Conservation (phyloP, 148 eudicot genomes). For the Mesembryanthemum crystallinum region DNA sequence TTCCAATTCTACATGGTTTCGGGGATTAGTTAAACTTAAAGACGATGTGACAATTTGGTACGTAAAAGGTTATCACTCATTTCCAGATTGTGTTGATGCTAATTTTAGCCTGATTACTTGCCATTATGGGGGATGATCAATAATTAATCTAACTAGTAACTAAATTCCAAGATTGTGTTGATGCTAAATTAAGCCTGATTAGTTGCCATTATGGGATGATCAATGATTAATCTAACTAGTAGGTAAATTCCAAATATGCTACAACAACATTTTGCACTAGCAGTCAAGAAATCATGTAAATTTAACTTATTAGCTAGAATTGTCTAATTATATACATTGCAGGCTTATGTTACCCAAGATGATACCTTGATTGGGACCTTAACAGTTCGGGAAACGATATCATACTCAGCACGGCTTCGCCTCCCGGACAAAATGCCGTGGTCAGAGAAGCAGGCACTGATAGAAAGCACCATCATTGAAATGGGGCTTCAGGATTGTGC, state of each 20-base stretch:
- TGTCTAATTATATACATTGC: not conserved
- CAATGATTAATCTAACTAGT: not conserved
- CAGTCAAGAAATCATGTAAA: too few relatives aligned
- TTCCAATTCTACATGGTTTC: not conserved
- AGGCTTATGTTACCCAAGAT: conserved; percentile 99
- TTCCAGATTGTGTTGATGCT: not conserved
- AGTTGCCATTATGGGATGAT: not conserved
- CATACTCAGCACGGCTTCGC: conserved; percentile 77
- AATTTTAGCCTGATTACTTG: not conserved
- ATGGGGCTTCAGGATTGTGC: conserved; percentile 99
- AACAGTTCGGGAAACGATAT: conserved; percentile 87
- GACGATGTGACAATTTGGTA: not conserved
- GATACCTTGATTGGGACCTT: conserved; percentile 93
- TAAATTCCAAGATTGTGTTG: not conserved
- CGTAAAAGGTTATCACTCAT: not conserved
- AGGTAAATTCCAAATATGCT: not conserved
- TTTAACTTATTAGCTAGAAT: not conserved
- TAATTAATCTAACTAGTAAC: not conserved
- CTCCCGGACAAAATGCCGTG: conserved; percentile 77
- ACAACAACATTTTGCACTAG: not conserved
- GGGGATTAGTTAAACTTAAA: not conserved
- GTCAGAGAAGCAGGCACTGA: conserved; percentile 66
- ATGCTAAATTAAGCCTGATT: not conserved
- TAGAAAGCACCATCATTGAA: conserved; percentile 88
- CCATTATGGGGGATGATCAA: not conserved